These are phyloP conservation scores for Hydnomerulius pinastri DNA, from an alignment of 768 basidiomycete species.

Conservation along the genomic window DNA sequence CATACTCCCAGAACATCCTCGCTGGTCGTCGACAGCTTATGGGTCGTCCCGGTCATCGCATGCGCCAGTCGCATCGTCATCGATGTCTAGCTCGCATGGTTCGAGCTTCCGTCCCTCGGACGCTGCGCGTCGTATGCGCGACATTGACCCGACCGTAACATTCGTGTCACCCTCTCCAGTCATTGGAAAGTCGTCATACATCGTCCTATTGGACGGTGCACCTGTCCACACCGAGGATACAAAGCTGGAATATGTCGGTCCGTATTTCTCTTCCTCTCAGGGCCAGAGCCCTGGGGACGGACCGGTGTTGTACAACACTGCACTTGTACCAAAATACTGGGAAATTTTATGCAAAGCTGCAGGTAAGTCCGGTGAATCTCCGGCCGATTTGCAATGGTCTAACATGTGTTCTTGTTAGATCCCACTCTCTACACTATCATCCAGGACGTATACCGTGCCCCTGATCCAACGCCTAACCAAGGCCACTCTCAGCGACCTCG, in stretches of 20 bases:
- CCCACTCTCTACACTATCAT: constrained; percentile 66
- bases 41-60: background rate
- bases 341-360: constrained; percentile 51
- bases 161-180: constrained; percentile 53
- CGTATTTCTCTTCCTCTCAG: constrained; percentile 31
- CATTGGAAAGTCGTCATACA: constrained; percentile 55
- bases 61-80: background rate
- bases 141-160: constrained; percentile 70
- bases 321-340: constrained; percentile 69
- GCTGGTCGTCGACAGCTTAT: constrained; percentile 10
- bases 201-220: constrained; percentile 50
- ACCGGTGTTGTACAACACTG: constrained; percentile 55
- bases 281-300: constrained; percentile 28
- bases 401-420: constrained; percentile 44
- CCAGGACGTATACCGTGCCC: constrained; percentile 54
- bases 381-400: background rate
- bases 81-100: background rate
- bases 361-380: constrained; percentile 40
- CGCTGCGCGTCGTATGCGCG: constrained; percentile 51
- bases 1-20: constrained; percentile 26
- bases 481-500: constrained; percentile 23
- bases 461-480: constrained; percentile 24
- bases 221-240: constrained; percentile 55
- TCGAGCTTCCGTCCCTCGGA: constrained; percentile 8
- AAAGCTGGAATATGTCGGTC: constrained; percentile 32